Evolutionary conservation across 2,329 filamentous ascomycete genomes (phyloP).

Genomic region (Coleophoma cylindrospora): DNA sequence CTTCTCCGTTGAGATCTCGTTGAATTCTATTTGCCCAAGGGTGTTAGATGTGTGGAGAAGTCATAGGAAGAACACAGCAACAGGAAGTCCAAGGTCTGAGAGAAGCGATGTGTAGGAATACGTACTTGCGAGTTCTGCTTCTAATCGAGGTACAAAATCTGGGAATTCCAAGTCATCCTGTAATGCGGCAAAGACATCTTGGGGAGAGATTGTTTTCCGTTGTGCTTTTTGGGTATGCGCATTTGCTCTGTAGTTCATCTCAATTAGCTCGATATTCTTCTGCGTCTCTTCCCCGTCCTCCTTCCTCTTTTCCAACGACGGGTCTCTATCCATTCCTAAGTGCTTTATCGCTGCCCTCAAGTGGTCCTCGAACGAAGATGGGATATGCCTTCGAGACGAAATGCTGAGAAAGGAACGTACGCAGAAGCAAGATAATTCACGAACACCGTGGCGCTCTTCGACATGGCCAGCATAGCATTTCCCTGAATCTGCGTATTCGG

Average conservation of each 20-base stretch:
- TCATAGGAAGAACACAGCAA: too few species aligned
- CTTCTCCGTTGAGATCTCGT: conserved; percentile 67
- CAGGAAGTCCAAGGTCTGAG: background rate
- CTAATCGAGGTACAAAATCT: conserved; percentile 64
- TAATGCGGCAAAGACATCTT: conserved; percentile 71
- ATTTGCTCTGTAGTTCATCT: conserved; percentile 53
- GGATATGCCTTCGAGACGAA: background rate
- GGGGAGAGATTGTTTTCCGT: conserved; percentile 74
- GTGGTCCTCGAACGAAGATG: background rate
- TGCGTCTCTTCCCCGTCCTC: too few species aligned
- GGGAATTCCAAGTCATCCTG: conserved; percentile 65
- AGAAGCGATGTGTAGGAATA: conserved; percentile 9
- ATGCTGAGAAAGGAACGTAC: conserved; percentile 45
- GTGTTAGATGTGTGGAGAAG: too few species aligned
- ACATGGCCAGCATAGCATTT: conserved; percentile 74
- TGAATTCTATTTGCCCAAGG: conserved; percentile 48
- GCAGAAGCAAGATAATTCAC: conserved; percentile 73
- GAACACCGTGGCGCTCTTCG: conserved; percentile 78
- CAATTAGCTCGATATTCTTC: background rate
- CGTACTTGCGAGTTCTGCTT: conserved; percentile 73
- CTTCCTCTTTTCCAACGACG: background rate
- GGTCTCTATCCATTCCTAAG: background rate
- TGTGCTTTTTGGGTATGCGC: conserved; percentile 60
- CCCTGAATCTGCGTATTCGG: conserved; percentile 80
- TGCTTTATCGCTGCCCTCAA: too few species aligned